Evolutionary conservation across 352 stramenopile species (phyloP).

Genomic region (Globisporangium cylindrosporum): DNA sequence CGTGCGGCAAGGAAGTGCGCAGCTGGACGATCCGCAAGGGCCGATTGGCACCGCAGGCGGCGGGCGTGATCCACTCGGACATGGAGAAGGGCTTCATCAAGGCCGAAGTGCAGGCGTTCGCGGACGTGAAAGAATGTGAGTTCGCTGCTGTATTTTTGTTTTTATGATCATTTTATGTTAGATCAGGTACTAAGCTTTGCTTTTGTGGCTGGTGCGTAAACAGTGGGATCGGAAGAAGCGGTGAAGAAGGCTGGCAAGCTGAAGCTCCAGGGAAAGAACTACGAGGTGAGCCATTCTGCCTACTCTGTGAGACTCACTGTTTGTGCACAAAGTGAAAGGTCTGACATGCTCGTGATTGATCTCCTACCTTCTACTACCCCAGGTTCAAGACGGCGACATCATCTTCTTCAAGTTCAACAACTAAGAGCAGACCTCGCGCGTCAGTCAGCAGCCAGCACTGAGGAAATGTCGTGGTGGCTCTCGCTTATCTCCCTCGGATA

Average conservation of each 20-base stretch:
- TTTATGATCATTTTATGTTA: background rate
- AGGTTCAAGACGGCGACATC: slow-evolving; percentile 85
- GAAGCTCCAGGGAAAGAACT: slow-evolving; percentile 90
- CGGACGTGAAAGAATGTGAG: slow-evolving; percentile 88
- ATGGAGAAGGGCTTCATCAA: slow-evolving; percentile 99
- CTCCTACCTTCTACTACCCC: background rate
- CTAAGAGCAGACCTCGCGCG: slow-evolving; percentile 33
- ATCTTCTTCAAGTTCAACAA: slow-evolving; percentile 94
- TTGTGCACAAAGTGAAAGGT: background rate
- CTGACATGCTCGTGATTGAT: background rate
- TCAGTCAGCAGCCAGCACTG: background rate
- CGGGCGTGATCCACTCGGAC: slow-evolving; percentile 99
- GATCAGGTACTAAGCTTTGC: background rate
- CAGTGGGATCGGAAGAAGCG: slow-evolving; percentile 80
- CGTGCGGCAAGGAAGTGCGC: slow-evolving; percentile 96
- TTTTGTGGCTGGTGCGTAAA: background rate
- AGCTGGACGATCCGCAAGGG: slow-evolving; percentile 99
- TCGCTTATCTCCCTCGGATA: background rate
- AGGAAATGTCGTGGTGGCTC: background rate
- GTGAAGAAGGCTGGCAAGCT: slow-evolving; percentile 90
- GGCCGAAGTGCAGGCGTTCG: slow-evolving; percentile 87
- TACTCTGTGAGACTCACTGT: background rate
- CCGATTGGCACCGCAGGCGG: slow-evolving; percentile 95
- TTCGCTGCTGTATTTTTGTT: slow-evolving; percentile 18
- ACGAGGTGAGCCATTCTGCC: slow-evolving; percentile 44